Evolutionary conservation across 2,329 filamentous ascomycete genomes (phyloP), one percentile per base, ranked within the genome.

Genomic region (Epichloe hybrida): DNA sequence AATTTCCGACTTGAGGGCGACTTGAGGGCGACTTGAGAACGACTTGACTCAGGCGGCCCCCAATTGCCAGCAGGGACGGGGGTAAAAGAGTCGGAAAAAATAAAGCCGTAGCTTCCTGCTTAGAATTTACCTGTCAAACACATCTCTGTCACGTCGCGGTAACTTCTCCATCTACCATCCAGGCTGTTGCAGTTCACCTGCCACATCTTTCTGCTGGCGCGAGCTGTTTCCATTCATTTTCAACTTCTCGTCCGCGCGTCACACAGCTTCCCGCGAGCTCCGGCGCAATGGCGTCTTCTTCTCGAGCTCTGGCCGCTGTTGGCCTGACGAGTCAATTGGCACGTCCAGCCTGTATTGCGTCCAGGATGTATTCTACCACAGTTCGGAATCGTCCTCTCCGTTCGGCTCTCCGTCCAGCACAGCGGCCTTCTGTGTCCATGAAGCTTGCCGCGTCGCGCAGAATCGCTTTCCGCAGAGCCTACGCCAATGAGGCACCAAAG

Each of bases 401-500:
- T 38, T 52, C 54, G 12, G 53, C 56, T 40, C 37, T 58, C 23
- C 55, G 53, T 40, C 52, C 55, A 13, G 53, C 56, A 38, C 52
- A 59, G 53, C 62, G 59, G 46, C 66, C 64, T 48, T 59, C 62
- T 42, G 55, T 66, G 47, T 55, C 67, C 57, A 64, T 65, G 58
- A 63, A 61, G 55, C 65, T 67, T 48, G 57, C 59, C 44, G 58
- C 57, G 53, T 64, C 62, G 50, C 67, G 61, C 56, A 70, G 64
- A 60, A 64, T 66, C 53, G 67, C 65, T 41, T 72, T 72, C 61
- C 64, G 65, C 52, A 66, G 72, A 59, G 62, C 66, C 52, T 76
- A 75, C 56, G 77, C 79, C 50, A 75, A 80, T 59, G 71, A 70
- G 54, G 66, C 71, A 31, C 70, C 72, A 49, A 64, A 71, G 54